Evolutionary conservation across 1,139 yeast species (phyloP).

Genomic region (Pichia sp.): DNA sequence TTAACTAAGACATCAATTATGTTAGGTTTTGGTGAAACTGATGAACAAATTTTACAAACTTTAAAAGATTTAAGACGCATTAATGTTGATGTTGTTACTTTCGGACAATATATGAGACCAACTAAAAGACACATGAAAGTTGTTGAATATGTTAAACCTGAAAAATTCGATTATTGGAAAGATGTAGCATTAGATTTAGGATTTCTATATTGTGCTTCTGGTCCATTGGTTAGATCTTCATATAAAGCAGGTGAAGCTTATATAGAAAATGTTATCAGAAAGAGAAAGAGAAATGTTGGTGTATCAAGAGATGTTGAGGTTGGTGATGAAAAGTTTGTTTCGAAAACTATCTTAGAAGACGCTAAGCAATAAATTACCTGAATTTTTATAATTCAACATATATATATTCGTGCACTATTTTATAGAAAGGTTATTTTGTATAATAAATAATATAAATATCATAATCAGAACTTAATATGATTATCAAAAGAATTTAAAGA

Average conservation of each 20-base stretch:
- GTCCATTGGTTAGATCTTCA: slow-evolving; percentile 93
- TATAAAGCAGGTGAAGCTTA: slow-evolving; percentile 99
- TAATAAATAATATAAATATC: no score
- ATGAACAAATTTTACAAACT: slow-evolving; percentile 76
- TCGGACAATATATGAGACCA: slow-evolving; percentile 99
- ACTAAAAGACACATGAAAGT: slow-evolving; percentile 98
- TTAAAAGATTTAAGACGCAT: slow-evolving; percentile 66
- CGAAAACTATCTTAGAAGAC: slow-evolving; percentile 18
- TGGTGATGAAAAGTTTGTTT: slow-evolving; percentile 26
- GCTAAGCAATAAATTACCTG: no score
- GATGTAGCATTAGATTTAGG: slow-evolving; percentile 84
- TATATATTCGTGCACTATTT: no score
- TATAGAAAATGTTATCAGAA: slow-evolving; percentile 86
- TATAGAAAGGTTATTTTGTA: no score
- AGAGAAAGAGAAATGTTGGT: slow-evolving; percentile 44
- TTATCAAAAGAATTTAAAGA: no score
- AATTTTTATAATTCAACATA: no score
- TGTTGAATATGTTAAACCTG: slow-evolving; percentile 92
- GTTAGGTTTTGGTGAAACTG: slow-evolving; percentile 97
- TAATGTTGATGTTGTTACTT: slow-evolving; percentile 90
- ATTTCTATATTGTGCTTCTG: slow-evolving; percentile 92
- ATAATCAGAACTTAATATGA: no score
- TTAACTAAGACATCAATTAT: slow-evolving; percentile 91
- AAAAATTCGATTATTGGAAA: slow-evolving; percentile 91
- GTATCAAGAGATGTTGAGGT: slow-evolving; percentile 28